Evolutionary conservation across 1,139 yeast species (phyloP).

Genomic region (Candida frijolesensis): DNA sequence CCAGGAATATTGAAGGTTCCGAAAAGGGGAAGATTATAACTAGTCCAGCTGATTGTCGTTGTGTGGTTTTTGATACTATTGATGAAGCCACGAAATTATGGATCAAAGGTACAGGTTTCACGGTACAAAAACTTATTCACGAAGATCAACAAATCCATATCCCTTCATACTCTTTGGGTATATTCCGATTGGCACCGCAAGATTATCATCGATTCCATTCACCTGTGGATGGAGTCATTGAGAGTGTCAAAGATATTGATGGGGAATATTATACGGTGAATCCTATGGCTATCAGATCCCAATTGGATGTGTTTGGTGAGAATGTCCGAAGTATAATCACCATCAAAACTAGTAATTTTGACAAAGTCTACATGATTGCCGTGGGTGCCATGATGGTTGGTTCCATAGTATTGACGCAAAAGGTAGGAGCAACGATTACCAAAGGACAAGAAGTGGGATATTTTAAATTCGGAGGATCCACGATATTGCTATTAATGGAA

Average conservation of each 20-base stretch:
- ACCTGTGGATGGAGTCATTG: slow-evolving; percentile 77
- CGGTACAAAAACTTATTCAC: slow-evolving; percentile 64
- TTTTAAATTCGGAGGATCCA: slow-evolving; percentile 95
- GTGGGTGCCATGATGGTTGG: slow-evolving; percentile 99
- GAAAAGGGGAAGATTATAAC: slow-evolving; percentile 51
- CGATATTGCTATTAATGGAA: slow-evolving; percentile 62
- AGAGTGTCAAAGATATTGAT: slow-evolving; percentile 65
- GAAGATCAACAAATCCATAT: slow-evolving; percentile 56
- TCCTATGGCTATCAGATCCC: slow-evolving; percentile 93
- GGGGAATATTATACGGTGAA: slow-evolving; percentile 97
- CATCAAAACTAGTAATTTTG: slow-evolving; percentile 72
- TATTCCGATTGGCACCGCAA: slow-evolving; percentile 92
- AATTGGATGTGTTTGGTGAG: slow-evolving; percentile 90
- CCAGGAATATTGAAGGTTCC: slow-evolving; percentile 69
- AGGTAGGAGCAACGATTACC: slow-evolving; percentile 56
- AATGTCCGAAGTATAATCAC: slow-evolving; percentile 80
- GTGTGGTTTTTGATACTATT: slow-evolving; percentile 68
- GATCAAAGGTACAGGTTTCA: slow-evolving; percentile 87
- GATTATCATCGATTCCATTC: slow-evolving; percentile 94
- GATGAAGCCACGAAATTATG: slow-evolving; percentile 73
- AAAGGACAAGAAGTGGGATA: slow-evolving; percentile 90
- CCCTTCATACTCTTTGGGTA: slow-evolving; percentile 58
- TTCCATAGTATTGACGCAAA: slow-evolving; percentile 73
- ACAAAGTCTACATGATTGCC: slow-evolving; percentile 74
- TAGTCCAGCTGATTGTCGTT: slow-evolving; percentile 90